A percentile compares a stretch with the other conserved stretches of the same genome.
Conservation (phyloP, 345 rosid species). For the Lepidium didymum region DNA sequence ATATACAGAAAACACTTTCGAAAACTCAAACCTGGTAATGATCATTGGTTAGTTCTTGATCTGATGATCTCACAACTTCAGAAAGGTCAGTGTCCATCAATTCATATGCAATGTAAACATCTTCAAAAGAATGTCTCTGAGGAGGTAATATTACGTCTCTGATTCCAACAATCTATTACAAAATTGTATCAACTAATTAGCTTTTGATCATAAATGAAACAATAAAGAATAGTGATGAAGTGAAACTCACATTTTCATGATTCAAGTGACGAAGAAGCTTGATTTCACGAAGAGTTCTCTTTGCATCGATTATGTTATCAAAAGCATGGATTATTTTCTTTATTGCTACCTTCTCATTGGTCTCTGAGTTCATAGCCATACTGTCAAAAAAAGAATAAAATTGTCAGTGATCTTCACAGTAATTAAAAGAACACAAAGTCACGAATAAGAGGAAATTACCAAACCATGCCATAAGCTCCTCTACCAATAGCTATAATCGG, state of each 20-base stretch:
- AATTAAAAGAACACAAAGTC: neutral
- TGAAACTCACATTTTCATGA: constrained; percentile 80
- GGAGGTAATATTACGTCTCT: constrained; percentile 86
- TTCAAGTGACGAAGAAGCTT: constrained; percentile 93
- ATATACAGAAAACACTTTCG: neutral
- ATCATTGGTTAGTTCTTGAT: constrained; percentile 49
- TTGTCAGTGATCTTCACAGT: neutral
- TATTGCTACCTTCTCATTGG: constrained; percentile 69
- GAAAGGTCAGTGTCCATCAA: constrained; percentile 70
- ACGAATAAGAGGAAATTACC: constrained; percentile 33
- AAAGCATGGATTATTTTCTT: constrained; percentile 86
- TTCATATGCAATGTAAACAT: constrained; percentile 87
- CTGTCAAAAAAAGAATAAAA: constrained; percentile 26
- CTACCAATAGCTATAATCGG: constrained; percentile 74
- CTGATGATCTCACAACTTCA: constrained; percentile 58
- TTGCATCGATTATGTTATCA: constrained; percentile 72
- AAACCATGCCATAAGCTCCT: constrained; percentile 83
- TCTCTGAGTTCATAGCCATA: constrained; percentile 70
- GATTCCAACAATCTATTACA: constrained; percentile 71
- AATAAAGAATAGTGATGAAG: constrained; percentile 8
- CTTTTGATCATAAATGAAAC: neutral
- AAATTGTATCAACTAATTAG: constrained; percentile 7
- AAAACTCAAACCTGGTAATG: constrained; percentile 62
- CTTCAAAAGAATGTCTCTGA: constrained; percentile 54
- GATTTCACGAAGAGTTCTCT: constrained; percentile 96